Evolutionary conservation across 352 stramenopile species (phyloP), one percentile per base, ranked within the genome.

Genomic region (Peronospora destructor): DNA sequence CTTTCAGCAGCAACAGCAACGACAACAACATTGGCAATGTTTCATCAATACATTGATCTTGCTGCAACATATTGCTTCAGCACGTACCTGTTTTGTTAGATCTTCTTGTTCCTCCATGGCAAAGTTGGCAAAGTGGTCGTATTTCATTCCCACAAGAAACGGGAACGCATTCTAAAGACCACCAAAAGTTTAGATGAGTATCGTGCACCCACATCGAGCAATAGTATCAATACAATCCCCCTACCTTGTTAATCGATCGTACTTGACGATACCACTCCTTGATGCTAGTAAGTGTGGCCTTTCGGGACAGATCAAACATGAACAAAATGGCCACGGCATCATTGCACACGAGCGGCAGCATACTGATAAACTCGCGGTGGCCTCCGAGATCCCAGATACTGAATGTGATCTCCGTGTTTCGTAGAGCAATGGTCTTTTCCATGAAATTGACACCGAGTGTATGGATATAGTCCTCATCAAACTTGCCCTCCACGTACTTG

Each of bases 381-480:
- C 91, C 91, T 9, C 90, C 91, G 23, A 97, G 64, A 53, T 97
- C 91, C 91, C 91, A 97, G 50, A 97, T 97, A 52, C 84, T 96
- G 59, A 97, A 97, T 25, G 88, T 97, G 51, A 97, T 96, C 66
- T 97, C 87, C 11, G 90, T 96, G 49, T 97, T 96, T 30, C 88
- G 81, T 42, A 97, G 58, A 32, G 85, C 91, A 46, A 97, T 96
- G 2, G 84, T 95, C 64, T 97, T 97, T 65, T 97, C 91, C 90
- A 97, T 96, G 53, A 97, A 97, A 56, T 97, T 97, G 9, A 97
- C 91, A 35, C 91, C 86, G 37, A 97, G 70, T 14, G 91, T 97
- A 83, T 97, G 91, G 66, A 97, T 97, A 66, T 97, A 97, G 56
- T 97, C 88, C 56, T 97, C 89, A 64, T 97, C 91, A 62, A 97